Evolutionary conservation across 345 rosid genomes (phyloP).

Genomic region (Brassica cretica): DNA sequence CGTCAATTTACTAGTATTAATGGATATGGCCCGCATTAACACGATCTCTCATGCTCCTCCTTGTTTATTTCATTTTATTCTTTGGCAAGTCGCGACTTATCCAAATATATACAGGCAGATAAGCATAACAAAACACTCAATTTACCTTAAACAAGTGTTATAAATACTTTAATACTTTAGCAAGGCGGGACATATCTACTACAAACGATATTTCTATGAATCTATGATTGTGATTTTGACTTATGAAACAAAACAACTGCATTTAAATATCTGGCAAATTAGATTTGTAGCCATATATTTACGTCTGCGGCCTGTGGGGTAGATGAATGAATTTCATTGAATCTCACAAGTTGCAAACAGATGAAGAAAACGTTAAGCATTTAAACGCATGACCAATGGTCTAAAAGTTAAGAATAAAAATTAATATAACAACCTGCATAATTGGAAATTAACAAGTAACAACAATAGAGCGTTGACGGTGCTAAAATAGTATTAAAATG

Average conservation of each 20-base stretch:
- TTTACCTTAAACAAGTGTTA: neutral
- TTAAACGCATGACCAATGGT: neutral
- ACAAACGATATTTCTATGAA: neutral
- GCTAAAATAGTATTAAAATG: neutral
- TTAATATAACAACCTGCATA: constrained; percentile 10
- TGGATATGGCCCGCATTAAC: constrained; percentile 20
- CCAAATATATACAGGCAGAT: constrained; percentile 17
- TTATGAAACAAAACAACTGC: constrained; percentile 1
- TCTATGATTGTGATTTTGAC: constrained; percentile 17
- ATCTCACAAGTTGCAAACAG: neutral
- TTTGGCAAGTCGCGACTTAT: constrained; percentile 27
- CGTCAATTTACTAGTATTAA: neutral
- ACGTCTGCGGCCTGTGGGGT: neutral
- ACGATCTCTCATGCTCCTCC: constrained; percentile 17
- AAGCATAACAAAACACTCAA: neutral
- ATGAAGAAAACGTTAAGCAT: neutral
- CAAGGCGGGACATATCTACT: neutral
- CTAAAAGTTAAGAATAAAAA: neutral
- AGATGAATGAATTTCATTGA: neutral
- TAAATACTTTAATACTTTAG: neutral
- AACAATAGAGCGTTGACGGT: constrained; percentile 1
- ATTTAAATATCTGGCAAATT: neutral
- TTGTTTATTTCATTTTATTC: neutral
- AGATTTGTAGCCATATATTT: neutral
- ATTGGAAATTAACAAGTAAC: constrained; percentile 3